Base-by-base conservation (phyloP, 768 basidiomycete genomes). In the Podaxis rugospora region DNA sequence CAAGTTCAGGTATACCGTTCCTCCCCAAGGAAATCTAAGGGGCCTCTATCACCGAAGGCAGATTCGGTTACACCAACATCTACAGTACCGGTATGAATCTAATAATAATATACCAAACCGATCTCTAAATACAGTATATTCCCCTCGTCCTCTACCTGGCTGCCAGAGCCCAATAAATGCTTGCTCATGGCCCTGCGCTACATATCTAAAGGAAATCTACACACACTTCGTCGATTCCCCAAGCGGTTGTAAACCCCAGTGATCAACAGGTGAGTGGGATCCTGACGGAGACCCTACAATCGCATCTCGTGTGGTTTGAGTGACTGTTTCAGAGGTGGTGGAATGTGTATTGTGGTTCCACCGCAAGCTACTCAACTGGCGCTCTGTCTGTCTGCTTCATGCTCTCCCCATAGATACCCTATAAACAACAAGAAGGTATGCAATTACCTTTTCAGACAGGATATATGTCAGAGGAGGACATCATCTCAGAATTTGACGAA, bases 1-100 rank as follows among this genome's bases (percentile, higher is more conserved):
- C 84, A 6, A 72, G 76, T 9, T 77, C 70, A 42, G 72, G 78
- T 18, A 85, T 84, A 10, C 85, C 85, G 5, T 70, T 79, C 32
- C 66, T 78, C 44, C 83, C 83, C 0, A 76, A 74, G 54, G 76
- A 80, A 66, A 6, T 50, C 52, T 16, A 74, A 72, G 59, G 70
- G 72, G 57, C 69, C 76, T 6, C 74, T 79, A 42, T 73, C 78
- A 59, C 71, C 79, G 27, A 76, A 76, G 10, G 75, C 76, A 39
- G 78, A 81, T 64, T 73, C 75, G 16, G 69, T 78, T 28, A 83
- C 82, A 6, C 83, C 83, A 21, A 72, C 72, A 35, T 70, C 72
- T 13, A 64, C 35, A 35, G 47, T 51, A 32, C 4, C 47, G 6
- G 36, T 37, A 36, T 57, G 32, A 57, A 4, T 39, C 42, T 16